Conservation (phyloP, 2,329 filamentous ascomycete species). For the Ambrosiella xylebori region DNA sequence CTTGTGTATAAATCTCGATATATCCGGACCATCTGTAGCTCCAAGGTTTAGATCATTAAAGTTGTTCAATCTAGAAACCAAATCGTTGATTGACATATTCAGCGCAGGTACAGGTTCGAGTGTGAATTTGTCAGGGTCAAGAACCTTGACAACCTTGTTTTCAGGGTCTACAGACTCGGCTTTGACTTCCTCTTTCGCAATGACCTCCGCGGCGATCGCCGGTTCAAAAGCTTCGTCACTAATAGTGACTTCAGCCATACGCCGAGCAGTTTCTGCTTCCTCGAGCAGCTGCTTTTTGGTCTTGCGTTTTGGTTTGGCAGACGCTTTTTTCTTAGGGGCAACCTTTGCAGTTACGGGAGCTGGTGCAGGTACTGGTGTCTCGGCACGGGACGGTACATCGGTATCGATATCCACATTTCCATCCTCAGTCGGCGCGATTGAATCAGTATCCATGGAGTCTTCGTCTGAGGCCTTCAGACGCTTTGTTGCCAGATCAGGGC, state of each 20-base stretch:
- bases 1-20: slow-evolving; percentile 31
- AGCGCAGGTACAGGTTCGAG: slow-evolving; percentile 31
- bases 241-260: slow-evolving; percentile 14
- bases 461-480: slow-evolving; percentile 67
- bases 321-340: slow-evolving; percentile 35
- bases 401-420: slow-evolving; percentile 26
- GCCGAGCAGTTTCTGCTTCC: slow-evolving; percentile 44
- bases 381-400: slow-evolving; percentile 27
- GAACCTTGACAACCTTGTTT: slow-evolving; percentile 19
- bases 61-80: slow-evolving; percentile 22
- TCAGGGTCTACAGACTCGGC: slow-evolving; percentile 18
- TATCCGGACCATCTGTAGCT: slow-evolving; percentile 30
- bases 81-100: slow-evolving; percentile 27
- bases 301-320: slow-evolving; percentile 49
- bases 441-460: slow-evolving; percentile 52
- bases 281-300: slow-evolving; percentile 61
- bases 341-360: slow-evolving; percentile 21
- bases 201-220: slow-evolving; percentile 7
- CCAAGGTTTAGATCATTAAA: slow-evolving; percentile 29
- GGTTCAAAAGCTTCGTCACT: slow-evolving; percentile 11
- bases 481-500: slow-evolving; percentile 42
- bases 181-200: slow-evolving; percentile 16
- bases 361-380: slow-evolving; percentile 25
- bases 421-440: slow-evolving; percentile 32
- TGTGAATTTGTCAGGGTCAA: slow-evolving; percentile 32